Evolutionary conservation across 2,329 filamentous ascomycete species (phyloP).

Genomic region (Colletotrichum tabaci): DNA sequence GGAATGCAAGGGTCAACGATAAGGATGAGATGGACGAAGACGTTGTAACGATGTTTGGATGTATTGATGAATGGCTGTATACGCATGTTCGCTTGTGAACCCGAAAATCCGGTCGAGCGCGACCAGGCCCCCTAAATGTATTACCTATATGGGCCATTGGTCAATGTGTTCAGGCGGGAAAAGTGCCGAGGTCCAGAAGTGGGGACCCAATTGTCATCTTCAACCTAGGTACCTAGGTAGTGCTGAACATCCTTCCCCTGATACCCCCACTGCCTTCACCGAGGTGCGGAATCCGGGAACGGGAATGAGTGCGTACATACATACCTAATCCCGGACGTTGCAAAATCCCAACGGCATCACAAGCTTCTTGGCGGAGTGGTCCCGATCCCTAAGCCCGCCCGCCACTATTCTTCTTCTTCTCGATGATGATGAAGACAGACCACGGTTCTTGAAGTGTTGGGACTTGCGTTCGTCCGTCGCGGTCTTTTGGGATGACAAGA

Average conservation of each 20-base stretch:
- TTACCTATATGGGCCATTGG: slow-evolving; percentile 8
- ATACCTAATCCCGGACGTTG: neutral
- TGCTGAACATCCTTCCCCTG: neutral
- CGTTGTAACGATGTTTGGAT: neutral
- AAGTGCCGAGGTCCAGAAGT: slow-evolving; percentile 40
- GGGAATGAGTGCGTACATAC: neutral
- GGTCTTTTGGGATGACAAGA: neutral
- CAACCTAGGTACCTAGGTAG: neutral
- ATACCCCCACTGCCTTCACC: neutral
- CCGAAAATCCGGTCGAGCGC: slow-evolving; percentile 11
- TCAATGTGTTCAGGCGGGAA: neutral
- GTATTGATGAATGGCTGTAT: too few relatives aligned
- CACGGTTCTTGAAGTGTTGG: neutral
- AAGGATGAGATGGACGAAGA: neutral
- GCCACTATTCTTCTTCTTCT: neutral
- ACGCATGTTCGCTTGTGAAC: neutral
- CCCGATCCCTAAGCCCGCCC: neutral
- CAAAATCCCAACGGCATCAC: slow-evolving; percentile 27
- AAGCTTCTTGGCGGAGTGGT: slow-evolving; percentile 27
- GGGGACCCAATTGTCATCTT: slow-evolving; percentile 24
- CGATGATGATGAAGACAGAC: neutral
- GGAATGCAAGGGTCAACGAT: neutral
- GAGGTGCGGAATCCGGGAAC: slow-evolving; percentile 20
- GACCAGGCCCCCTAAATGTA: slow-evolving; percentile 29
- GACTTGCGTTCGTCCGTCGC: neutral